These are phyloP conservation scores for Antrodiella citrinella DNA, from an alignment of 768 basidiomycete species.

Conservation along the genomic window DNA sequence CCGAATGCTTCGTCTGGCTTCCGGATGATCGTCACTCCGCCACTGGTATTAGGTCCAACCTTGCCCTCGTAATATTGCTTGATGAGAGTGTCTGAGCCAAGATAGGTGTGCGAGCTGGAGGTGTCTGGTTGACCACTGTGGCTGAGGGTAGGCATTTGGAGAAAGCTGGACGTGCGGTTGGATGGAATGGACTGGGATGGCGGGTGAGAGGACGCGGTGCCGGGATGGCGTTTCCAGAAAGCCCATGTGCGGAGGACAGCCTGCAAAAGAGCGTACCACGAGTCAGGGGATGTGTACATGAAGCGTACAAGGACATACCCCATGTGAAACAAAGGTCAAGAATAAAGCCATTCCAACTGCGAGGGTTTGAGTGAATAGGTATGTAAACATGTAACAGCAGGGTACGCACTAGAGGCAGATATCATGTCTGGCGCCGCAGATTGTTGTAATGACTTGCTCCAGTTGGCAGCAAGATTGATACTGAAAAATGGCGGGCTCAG, in stretches of 20 bases:
- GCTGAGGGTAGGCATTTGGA: neutral
- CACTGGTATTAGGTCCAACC: constrained; percentile 11
- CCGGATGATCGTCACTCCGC: constrained; percentile 16
- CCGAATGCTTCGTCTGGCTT: constrained; percentile 20
- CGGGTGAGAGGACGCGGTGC: neutral
- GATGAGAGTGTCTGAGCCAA: constrained; percentile 9
- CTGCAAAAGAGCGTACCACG: constrained; percentile 3
- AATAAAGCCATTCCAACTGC: constrained; percentile 20
- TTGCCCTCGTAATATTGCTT: constrained; percentile 9
- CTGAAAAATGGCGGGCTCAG: constrained; percentile 1
- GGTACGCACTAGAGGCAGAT: constrained; percentile 9
- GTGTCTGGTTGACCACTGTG: neutral
- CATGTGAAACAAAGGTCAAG: constrained; percentile 19
- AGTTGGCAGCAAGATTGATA: constrained; percentile 7
- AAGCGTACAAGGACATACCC: constrained; percentile 2
- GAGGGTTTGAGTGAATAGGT: neutral
- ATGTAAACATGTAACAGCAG: constrained; percentile 10
- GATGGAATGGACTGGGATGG: neutral
- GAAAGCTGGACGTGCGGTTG: neutral
- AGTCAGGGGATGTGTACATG: neutral
- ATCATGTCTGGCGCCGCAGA: constrained; percentile 18
- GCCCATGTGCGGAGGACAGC: constrained; percentile 17
- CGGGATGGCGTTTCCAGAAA: constrained; percentile 7
- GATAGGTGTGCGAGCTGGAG: constrained; percentile 4
- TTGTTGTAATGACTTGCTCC: constrained; percentile 3